phyloP scores from a whole-genome alignment of 176 grass and related monocot species.

The Alopecurus myosuroides region DNA sequence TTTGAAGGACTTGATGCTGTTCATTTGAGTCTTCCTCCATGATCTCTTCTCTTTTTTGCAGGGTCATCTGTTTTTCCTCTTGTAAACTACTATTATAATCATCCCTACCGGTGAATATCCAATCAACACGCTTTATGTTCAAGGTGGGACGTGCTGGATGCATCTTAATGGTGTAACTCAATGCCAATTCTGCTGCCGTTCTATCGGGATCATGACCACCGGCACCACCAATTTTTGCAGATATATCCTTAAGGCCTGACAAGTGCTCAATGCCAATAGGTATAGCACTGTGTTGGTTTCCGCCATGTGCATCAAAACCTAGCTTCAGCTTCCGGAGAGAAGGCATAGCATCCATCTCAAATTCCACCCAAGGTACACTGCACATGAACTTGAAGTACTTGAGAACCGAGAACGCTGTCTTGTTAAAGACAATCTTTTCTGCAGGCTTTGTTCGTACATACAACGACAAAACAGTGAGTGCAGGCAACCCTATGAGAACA shows the following conservation, averaged over 20 bases:
- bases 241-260: not conserved
- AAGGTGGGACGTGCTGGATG: not conserved
- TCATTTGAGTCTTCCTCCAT: not conserved
- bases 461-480: not conserved
- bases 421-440: not conserved
- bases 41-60: not conserved
- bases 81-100: not conserved
- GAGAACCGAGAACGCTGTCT: not conserved
- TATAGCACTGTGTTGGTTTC: not conserved
- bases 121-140: not conserved
- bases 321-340: not conserved
- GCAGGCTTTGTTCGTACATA: not conserved
- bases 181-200: not conserved
- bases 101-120: not conserved
- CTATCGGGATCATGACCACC: not conserved
- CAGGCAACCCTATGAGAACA: not conserved
- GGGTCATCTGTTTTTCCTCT: not conserved
- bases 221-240: not conserved
- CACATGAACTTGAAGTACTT: not conserved
- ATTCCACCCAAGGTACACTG: not conserved
- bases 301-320: not conserved
- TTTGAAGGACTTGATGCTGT: not conserved
- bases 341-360: not conserved
- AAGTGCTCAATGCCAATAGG: not conserved
- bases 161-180: not conserved